These are phyloP conservation scores for Murraya koenigii DNA, from an alignment of 345 rosid species.

Conservation along the genomic window DNA sequence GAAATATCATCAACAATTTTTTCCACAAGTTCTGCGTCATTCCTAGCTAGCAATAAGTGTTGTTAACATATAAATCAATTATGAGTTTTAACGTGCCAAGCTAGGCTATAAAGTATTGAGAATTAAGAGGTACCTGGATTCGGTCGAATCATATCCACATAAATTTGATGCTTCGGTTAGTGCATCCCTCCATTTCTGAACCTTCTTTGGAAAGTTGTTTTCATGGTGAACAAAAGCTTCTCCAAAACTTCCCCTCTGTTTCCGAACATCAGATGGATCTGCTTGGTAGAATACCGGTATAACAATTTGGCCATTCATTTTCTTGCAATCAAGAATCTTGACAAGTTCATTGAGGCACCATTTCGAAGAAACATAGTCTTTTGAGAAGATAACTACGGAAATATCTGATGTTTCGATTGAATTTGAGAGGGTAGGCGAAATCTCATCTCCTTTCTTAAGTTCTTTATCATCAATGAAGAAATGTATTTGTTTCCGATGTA, in stretches of 20 bases:
- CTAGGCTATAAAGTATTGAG: too few relatives aligned
- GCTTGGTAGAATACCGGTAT: slow-evolving; percentile 8
- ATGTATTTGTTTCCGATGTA: not conserved
- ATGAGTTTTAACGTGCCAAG: too few relatives aligned
- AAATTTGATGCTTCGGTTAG: not conserved
- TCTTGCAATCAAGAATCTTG: not conserved
- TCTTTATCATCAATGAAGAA: not conserved
- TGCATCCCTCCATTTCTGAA: not conserved
- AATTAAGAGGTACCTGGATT: not conserved
- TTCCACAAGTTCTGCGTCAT: not conserved
- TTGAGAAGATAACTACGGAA: not conserved
- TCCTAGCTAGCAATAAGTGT: not conserved
- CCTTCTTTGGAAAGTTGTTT: not conserved
- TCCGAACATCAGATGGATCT: slow-evolving; percentile 2
- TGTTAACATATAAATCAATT: too few relatives aligned
- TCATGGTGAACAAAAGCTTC: not conserved
- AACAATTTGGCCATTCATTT: slow-evolving; percentile 2
- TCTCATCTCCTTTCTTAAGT: not conserved
- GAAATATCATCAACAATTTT: not conserved
- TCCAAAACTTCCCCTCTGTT: not conserved
- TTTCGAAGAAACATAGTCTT: not conserved
- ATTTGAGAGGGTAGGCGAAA: not conserved
- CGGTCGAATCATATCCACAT: slow-evolving; percentile 4
- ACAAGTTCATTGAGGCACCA: slow-evolving; percentile 6
- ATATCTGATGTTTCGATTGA: slow-evolving; percentile 1